Evolutionary conservation across 1,284 basidiomycete species (phyloP).

Genomic region (Afroboletus lepidellus): DNA sequence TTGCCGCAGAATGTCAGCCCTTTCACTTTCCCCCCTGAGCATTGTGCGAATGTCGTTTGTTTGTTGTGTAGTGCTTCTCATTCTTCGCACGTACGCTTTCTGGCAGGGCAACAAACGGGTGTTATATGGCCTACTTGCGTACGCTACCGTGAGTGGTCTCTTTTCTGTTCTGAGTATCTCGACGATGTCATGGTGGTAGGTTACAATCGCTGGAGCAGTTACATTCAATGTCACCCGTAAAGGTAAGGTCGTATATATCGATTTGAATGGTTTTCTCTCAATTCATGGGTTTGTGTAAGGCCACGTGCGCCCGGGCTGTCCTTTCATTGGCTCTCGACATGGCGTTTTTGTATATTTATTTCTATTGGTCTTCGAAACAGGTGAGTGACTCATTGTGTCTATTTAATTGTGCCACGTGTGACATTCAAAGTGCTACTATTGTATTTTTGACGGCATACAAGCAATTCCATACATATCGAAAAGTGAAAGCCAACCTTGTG

Average conservation of each 20-base stretch:
- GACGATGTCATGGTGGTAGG: not conserved
- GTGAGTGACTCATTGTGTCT: not conserved
- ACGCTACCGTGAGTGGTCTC: slow-evolving; percentile 2
- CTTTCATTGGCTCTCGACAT: slow-evolving; percentile 1
- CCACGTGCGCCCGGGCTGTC: not conserved
- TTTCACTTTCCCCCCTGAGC: not conserved
- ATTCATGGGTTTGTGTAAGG: not conserved
- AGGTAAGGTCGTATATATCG: not conserved
- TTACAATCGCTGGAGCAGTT: slow-evolving; percentile 4
- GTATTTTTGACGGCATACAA: not conserved
- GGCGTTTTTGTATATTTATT: not conserved
- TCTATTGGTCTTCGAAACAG: not conserved
- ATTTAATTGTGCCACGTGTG: not conserved
- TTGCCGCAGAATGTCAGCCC: slow-evolving; percentile 16
- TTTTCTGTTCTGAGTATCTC: not conserved
- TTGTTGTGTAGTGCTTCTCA: slow-evolving; percentile 1
- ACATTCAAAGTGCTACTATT: not conserved
- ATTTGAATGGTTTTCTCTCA: too few relatives aligned
- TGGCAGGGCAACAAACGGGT: too few relatives aligned
- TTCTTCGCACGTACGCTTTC: too few relatives aligned
- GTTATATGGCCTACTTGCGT: slow-evolving; percentile 14
- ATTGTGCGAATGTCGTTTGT: not conserved
- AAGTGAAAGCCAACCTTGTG: not conserved
- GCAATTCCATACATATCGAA: not conserved
- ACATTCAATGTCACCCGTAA: not conserved